Evolutionary conservation across 2,329 filamentous ascomycete genomes (phyloP), one percentile per base, ranked within the genome.

Genomic region (Fusarium multiceps): DNA sequence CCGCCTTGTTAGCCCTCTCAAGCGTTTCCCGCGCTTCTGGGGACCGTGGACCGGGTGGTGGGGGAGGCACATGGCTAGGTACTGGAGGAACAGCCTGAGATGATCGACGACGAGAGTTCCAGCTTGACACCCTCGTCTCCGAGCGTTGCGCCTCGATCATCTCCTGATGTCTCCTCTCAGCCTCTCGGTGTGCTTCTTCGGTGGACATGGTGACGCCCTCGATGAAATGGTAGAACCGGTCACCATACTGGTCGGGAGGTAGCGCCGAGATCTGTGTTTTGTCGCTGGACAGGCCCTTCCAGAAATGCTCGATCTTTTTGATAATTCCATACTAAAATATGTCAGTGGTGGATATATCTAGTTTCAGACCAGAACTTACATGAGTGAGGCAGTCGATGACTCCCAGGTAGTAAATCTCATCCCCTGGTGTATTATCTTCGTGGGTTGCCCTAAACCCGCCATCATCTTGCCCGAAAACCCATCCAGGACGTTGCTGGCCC

Each of bases 311-410:
- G 66, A 95, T 88, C 78, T 96, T 95, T 83, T 99, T 99, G 80
- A 97, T 88, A 70, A 94, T 89, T 72, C 94, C 94, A 79, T 98
- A 99, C 93, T 97, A 74, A 27, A 58, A 54, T 60, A 55, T 50
- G 59, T 82, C 75, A 79, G 76, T 64, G 27, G 32, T 45, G 27
- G n/a, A 40, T 21, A 11, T 10, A 3, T 42, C 30, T 20, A 46
- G 42, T 45, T 59, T 37, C 45, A 27, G 46, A 16, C 6, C 23
- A 9, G 34, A 55, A 88, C 93, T 89, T 87, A 97, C 94, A 79
- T 98, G 93, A 74, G 96, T 99, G 75, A 99, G 85, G 80, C 96
- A 99, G 81, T 99, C 96, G 79, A 99, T 99, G 74, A 99, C 97
- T 37, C 96, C 97, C 10, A 99, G 88, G 78, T 99, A 99, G 81